Evolutionary conservation across 2,329 filamentous ascomycete genomes (phyloP).

Genomic region (Metarhizium album): DNA sequence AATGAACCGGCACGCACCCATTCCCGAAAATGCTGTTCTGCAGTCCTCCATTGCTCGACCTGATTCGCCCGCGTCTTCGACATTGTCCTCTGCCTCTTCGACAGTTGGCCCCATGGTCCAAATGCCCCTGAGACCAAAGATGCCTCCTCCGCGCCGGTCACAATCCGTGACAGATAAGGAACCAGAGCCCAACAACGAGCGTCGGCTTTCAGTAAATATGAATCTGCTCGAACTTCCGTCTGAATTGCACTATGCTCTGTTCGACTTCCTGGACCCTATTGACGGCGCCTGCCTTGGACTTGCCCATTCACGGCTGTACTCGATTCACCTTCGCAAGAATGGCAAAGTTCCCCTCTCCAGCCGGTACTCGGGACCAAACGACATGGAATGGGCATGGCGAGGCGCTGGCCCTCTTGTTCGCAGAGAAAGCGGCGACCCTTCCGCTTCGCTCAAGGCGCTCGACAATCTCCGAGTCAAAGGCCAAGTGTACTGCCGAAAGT

Average conservation of each 20-base stretch:
- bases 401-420: slow-evolving; percentile 36
- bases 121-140: slow-evolving; percentile 20
- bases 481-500: slow-evolving; percentile 52
- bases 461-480: slow-evolving; percentile 42
- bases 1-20: slow-evolving; percentile 18
- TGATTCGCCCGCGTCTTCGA: slow-evolving; percentile 2
- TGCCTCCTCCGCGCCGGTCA: slow-evolving; percentile 41
- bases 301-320: slow-evolving; percentile 46
- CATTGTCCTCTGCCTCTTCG: slow-evolving; percentile 3
- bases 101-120: slow-evolving; percentile 11
- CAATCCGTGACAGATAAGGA: slow-evolving; percentile 52
- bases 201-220: slow-evolving; percentile 34
- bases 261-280: slow-evolving; percentile 53
- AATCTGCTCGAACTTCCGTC: slow-evolving; percentile 42
- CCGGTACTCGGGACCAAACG: slow-evolving; percentile 49
- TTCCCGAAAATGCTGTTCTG: slow-evolving; percentile 23
- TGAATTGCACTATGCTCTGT: slow-evolving; percentile 50
- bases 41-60: slow-evolving; percentile 7
- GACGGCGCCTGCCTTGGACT: slow-evolving; percentile 53
- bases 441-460: slow-evolving; percentile 18
- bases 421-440: slow-evolving; percentile 5
- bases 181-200: slow-evolving; percentile 40
- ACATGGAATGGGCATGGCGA: slow-evolving; percentile 54
- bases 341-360: slow-evolving; percentile 44
- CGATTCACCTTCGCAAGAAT: slow-evolving; percentile 45